phyloP scores from a whole-genome alignment of 306 rosid species.

The Ormosia emarginata region DNA sequence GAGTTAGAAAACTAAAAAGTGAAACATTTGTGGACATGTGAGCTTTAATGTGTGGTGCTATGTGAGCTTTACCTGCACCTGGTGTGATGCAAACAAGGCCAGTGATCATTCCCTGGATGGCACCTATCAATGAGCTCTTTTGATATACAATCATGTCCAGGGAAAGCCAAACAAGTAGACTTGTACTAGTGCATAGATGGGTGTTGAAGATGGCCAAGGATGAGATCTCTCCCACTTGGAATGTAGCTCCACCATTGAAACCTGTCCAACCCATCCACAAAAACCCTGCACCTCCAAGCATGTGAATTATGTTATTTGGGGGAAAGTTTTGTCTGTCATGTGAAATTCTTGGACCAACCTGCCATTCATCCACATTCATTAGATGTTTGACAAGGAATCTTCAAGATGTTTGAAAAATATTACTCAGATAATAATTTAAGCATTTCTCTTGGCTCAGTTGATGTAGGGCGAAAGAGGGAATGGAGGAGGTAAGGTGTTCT shows the following conservation, averaged over 20 bases:
- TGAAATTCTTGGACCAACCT: slow-evolving; percentile 77
- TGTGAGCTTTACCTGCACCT: slow-evolving; percentile 55
- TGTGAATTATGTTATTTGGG: slow-evolving; percentile 73
- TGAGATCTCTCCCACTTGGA: slow-evolving; percentile 41
- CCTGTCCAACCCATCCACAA: slow-evolving; percentile 84
- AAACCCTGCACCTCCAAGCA: slow-evolving; percentile 79
- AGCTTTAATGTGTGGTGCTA: background rate
- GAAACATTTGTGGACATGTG: background rate
- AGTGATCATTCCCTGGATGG: slow-evolving; percentile 78
- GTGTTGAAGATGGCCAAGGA: slow-evolving; percentile 65
- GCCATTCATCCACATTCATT: background rate
- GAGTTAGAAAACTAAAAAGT: background rate
- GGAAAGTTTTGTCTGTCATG: slow-evolving; percentile 63
- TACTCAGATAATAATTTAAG: background rate
- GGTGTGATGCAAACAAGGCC: slow-evolving; percentile 90
- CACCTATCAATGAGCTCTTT: slow-evolving; percentile 68
- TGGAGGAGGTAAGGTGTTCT: no score
- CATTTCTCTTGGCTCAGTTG: no score
- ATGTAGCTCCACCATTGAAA: slow-evolving; percentile 81
- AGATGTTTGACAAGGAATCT: no score
- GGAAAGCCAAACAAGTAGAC: slow-evolving; percentile 71
- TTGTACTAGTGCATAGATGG: slow-evolving; percentile 68
- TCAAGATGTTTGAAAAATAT: background rate
- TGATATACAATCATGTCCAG: slow-evolving; percentile 57
- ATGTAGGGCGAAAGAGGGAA: no score